Evolutionary conservation across 2,329 filamentous ascomycete genomes (phyloP), one percentile per base, ranked within the genome.

Genomic region (Neopestalotiopsis sp.): DNA sequence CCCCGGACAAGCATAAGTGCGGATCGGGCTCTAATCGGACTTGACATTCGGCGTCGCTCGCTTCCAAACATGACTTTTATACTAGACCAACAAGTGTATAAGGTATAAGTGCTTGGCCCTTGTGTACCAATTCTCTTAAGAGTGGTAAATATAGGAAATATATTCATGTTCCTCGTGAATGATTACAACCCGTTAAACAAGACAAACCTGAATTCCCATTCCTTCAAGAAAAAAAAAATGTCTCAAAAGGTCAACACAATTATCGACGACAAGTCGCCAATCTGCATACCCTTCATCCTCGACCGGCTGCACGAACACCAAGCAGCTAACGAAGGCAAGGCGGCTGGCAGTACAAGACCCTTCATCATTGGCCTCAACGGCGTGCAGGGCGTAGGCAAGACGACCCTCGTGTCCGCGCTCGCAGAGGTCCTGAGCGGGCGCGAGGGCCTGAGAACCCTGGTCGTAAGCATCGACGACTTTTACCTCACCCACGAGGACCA

Each of bases 361-460:
- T 93, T 97, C 80, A 89, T 97, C 78, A 86, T 98, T 71, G 95
- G 94, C 61, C 87, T 98, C 75, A 97, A 97, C 75, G 95, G 95
- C 70, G 90, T 97, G 34, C 95, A 98, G 82, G 95, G 95, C 70
- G 92, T 93, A 49, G 95, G 95, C 73, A 98, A 98, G 84, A 97
- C 95, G 3, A 97, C 95, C 13, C 87, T 97, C 75, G 94, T 95
- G 49, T 86, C 86, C 49, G 85, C 88, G 4, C 87, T 97, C 58
- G 86, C 89, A 72, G 78, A 84, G 24, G 88, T 87, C 14, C 87
- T 95, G 49, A 84, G 87, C 61, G 79, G 84, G 14, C 75, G 81
- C 38, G 84, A 91, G 75, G 85, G 86, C 24, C 85, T 93, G 30
- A 82, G 86, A 69, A 92, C 91, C 2, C 84, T 93, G 63, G 91